Evolutionary conservation across 2,329 filamentous ascomycete genomes (phyloP), one percentile per base, ranked within the genome.

Genomic region (Mollisia scopiformis): DNA sequence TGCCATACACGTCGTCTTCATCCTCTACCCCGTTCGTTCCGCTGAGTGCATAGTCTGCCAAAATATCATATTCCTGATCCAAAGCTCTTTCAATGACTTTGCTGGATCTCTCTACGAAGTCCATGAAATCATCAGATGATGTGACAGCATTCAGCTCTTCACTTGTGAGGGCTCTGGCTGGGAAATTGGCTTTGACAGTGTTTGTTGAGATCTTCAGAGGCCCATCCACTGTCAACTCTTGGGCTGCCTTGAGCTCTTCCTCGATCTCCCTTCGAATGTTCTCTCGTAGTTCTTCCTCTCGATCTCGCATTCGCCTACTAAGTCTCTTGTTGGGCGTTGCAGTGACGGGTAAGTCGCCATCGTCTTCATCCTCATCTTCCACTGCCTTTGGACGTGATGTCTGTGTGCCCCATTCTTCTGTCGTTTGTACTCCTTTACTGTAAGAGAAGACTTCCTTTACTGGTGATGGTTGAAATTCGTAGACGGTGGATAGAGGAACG

Each of bases 1-100:
- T 89, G 16, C 89, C 89, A 54, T 77, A 81, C 66, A 92, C 88
- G 67, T 92, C 93, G 59, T 96, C 92, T 52, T 96, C 93, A 50
- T 96, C 92, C 41, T 95, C 85, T 11, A 88, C 79, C 57, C 89
- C 88, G 61, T 90, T 79, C 13, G 82, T 81, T 6, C 90, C 90
- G 61, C 91, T 90, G 39, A 96, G 81, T 39, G 93, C 92, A 76
- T 99, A 99, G 77, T 99, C 93, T 61, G 92, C 93, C 62, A 99
- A 81, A 63, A 99, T 92, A 74, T 99, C 95, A 75, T 98, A 99
- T 71, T 97, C 92, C 72, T 97, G 90, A 71, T 98, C 95, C 66
- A 99, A 80, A 5, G 95, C 94, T 71, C 95, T 87, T 78, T 99
- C 95, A 69, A 99, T 94, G 52, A 99, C 93, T 77, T 98, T 99